Evolutionary conservation across 108 stramenopile genomes (phyloP), one percentile per base, ranked within the genome.

Genomic region (Poteriospumella lacustris): DNA sequence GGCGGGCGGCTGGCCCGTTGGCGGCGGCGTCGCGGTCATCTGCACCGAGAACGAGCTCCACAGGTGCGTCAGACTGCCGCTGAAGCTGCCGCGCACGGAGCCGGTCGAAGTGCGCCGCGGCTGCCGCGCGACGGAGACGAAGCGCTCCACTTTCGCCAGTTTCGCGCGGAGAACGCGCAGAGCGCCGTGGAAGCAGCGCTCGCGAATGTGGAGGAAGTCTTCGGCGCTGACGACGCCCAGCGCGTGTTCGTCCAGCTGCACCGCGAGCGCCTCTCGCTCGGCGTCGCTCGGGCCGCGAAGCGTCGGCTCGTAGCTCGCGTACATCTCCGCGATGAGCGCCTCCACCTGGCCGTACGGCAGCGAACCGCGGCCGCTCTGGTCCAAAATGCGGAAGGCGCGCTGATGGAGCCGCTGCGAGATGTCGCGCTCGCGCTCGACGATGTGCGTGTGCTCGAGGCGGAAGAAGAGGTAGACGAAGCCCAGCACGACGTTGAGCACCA

Each of bases 391-490:
- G 29, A 64, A 31, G 33, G 60, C 60, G 9, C 31, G 29, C 33
- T 31, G 5, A 31, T 34, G 31, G 36, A 34, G 9, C 9, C 5
- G 31, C 9, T 3, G 3, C 36, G 5, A 3, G 15, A 56, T 56
- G 9, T 64, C 5, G 60, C 29, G 29, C 31, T 64, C 60, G 60
- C 36, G 60, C 5, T 9, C 9, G 15, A 19, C 19, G 15, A 64
- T 64, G 9, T 33, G 12, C 60, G 28, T 34, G 28, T 64, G 60
- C 60, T 64, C 60, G 31, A 64, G 5, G 9, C 41, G 12, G 42
- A 73, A 73, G 41, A 73, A 42, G 9, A 26, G 5, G 36, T 52
- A 56, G 5, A 73, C 28, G 42, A 73, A 26, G 41, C 70, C 70
- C 9, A 33, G 36, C 12, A 73, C 47, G 15, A 73, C 12, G 41